A percentile compares a stretch with the other conserved stretches of the same genome.
Evolutionary conservation across 345 rosid genomes (phyloP).

Genomic region (Nasturtium officinale): DNA sequence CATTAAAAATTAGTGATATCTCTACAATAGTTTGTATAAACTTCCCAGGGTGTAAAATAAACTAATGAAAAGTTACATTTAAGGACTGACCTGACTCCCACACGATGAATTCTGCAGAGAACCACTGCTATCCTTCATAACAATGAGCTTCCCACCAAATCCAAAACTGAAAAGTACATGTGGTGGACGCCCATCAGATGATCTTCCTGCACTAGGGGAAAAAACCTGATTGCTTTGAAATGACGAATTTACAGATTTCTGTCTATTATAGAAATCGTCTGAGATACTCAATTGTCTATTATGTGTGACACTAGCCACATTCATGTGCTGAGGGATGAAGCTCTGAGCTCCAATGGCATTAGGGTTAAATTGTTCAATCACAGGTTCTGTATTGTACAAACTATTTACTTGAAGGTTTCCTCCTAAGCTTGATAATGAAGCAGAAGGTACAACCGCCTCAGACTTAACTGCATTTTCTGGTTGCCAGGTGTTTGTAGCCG

Average conservation of each 20-base stretch:
- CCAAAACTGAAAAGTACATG: conserved; percentile 93
- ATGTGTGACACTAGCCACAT: conserved; percentile 53
- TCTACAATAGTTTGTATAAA: background rate
- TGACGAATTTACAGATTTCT: conserved; percentile 54
- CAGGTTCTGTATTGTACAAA: conserved; percentile 49
- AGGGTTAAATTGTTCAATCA: conserved; percentile 52
- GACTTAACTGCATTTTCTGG: conserved; percentile 47
- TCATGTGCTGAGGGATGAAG: conserved; percentile 54
- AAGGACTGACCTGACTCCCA: conserved; percentile 74
- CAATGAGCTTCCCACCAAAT: conserved; percentile 89
- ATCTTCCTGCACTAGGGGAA: conserved; percentile 59
- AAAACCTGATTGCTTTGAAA: conserved; percentile 60
- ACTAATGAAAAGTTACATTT: conserved; percentile 9
- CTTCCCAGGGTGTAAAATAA: conserved; percentile 8
- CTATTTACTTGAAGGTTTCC: conserved; percentile 56
- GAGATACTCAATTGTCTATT: conserved; percentile 53
- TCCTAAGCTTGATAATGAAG: conserved; percentile 43
- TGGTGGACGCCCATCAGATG: conserved; percentile 96
- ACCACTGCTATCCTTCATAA: conserved; percentile 60
- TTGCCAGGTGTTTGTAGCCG: conserved; percentile 51
- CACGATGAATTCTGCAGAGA: conserved; percentile 56
- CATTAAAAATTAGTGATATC: background rate
- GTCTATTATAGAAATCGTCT: conserved; percentile 56
- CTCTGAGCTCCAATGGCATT: conserved; percentile 49
- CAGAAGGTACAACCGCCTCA: conserved; percentile 32